Evolutionary conservation across 2,329 filamentous ascomycete genomes (phyloP).

Genomic region (Akanthomyces lecanii): DNA sequence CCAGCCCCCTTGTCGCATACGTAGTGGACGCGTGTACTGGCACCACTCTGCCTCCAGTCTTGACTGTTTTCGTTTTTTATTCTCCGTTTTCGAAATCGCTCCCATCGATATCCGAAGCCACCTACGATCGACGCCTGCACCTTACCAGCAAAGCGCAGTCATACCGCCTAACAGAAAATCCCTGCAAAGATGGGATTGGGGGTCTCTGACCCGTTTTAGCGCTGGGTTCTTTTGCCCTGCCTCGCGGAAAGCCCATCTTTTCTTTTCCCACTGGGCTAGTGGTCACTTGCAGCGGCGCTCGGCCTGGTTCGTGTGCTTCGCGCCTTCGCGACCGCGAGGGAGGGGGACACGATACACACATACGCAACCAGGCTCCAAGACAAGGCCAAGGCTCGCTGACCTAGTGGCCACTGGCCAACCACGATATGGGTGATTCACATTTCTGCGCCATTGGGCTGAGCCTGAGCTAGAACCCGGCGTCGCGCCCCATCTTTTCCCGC

Average conservation of each 20-base stretch:
- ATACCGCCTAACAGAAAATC: not conserved
- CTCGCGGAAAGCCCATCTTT: not conserved
- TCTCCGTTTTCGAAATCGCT: not conserved
- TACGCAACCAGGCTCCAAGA: constrained; percentile 3
- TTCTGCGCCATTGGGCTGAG: constrained; percentile 3
- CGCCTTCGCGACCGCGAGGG: constrained; percentile 7
- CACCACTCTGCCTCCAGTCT: not conserved
- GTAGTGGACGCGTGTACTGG: constrained; percentile 14
- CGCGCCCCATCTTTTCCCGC: constrained; percentile 11
- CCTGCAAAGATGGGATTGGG: not conserved
- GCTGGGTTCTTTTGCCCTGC: not conserved
- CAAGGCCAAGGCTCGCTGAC: not conserved
- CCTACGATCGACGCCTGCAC: constrained; percentile 11
- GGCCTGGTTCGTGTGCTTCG: not conserved
- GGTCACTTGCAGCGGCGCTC: not conserved
- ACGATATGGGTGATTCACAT: not conserved
- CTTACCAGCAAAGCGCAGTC: not conserved
- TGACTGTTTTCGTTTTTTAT: not conserved
- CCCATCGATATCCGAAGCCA: constrained; percentile 12
- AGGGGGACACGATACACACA: not conserved
- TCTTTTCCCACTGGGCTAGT: not conserved
- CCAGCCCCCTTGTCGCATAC: constrained; percentile 10
- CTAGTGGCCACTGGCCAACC: not conserved
- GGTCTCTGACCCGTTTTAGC: not conserved
- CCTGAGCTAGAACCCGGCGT: not conserved